Conservation (phyloP, 805 yeast species). For the Cephaloascus fragrans region DNA sequence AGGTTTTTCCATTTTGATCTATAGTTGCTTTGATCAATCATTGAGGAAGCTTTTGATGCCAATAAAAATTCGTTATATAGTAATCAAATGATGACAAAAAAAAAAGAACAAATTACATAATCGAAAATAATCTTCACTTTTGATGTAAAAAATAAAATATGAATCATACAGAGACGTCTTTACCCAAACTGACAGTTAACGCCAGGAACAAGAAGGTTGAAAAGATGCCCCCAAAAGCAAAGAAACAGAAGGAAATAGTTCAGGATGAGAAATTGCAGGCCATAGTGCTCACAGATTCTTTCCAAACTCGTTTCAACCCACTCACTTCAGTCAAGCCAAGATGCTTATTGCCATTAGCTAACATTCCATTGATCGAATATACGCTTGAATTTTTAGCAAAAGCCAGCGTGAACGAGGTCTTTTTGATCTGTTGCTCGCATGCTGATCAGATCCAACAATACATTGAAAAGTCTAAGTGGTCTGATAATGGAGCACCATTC, state of each 20-base stretch:
- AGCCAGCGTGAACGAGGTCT: conserved; percentile 86
- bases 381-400: conserved; percentile 89
- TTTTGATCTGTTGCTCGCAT: conserved; percentile 81
- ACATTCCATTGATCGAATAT: conserved; percentile 89
- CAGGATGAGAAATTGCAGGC: conserved; percentile 83
- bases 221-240: conserved; percentile 39
- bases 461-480: conserved; percentile 68
- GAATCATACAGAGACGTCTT: no score
- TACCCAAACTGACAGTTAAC: no score
- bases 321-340: conserved; percentile 78
- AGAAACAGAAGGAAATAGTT: conserved; percentile 47
- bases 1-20: conserved; percentile 17
- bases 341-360: conserved; percentile 86
- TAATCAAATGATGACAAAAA: no score
- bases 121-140: no score
- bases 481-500: conserved; percentile 65
- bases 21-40: no score
- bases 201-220: no score
- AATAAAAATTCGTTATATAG: no score
- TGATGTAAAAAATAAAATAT: no score
- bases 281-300: conserved; percentile 88
- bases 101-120: no score
- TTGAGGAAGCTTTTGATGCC: no score
- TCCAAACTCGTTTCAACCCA: conserved; percentile 89
- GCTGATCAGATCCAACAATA: conserved; percentile 82